Evolutionary conservation across 2,329 filamentous ascomycete species (phyloP).

Genomic region (Juglanconis juglandina): DNA sequence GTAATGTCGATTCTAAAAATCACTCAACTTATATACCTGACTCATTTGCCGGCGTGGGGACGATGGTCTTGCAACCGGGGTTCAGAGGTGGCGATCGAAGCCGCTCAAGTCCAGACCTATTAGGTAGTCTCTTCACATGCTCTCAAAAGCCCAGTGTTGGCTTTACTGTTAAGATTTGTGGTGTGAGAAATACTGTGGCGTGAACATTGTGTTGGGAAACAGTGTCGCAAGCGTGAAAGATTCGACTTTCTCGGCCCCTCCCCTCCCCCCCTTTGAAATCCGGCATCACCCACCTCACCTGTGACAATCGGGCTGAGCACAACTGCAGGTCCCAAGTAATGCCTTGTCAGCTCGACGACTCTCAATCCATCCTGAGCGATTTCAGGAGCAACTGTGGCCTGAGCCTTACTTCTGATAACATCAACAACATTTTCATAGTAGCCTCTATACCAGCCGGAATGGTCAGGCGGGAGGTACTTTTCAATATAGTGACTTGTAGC

Average conservation of each 20-base stretch:
- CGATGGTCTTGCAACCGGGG: background rate
- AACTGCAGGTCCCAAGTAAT: slow-evolving; percentile 15
- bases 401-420: slow-evolving; percentile 35
- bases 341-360: slow-evolving; percentile 39
- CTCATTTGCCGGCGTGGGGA: background rate
- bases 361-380: slow-evolving; percentile 36
- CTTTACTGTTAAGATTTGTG: too few species aligned
- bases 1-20: background rate
- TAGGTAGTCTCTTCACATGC: too few species aligned
- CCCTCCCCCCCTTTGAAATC: too few species aligned
- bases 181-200: too few species aligned
- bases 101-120: too few species aligned
- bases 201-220: too few species aligned
- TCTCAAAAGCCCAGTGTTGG: too few species aligned
- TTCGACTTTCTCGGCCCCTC: too few species aligned
- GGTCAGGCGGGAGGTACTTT: slow-evolving; percentile 30
- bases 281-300: too few species aligned
- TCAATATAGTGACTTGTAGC: slow-evolving; percentile 33
- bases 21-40: background rate
- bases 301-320: too few species aligned
- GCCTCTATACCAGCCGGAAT: slow-evolving; percentile 35
- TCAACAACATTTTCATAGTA: slow-evolving; percentile 39
- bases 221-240: too few species aligned
- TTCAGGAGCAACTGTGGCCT: slow-evolving; percentile 37
- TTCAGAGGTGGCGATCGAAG: too few species aligned